Evolutionary conservation across 768 basidiomycete genomes (phyloP).

Genomic region (Mycena alexandri): DNA sequence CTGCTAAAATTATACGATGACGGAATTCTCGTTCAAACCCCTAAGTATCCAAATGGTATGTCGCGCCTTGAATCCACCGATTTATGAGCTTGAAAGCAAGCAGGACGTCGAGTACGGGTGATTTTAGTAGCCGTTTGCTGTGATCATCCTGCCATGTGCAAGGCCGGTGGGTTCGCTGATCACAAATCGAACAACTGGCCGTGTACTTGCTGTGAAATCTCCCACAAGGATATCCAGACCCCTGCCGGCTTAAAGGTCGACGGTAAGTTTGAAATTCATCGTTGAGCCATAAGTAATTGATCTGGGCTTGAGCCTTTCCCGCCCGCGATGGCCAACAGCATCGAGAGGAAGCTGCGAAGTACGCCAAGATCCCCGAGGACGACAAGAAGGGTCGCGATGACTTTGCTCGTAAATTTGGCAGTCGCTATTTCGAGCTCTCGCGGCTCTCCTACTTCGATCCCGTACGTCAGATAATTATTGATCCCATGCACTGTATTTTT

Average conservation of each 20-base stretch:
- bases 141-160: constrained; percentile 49
- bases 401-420: constrained; percentile 35
- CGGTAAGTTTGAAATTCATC: background rate
- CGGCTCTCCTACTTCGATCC: constrained; percentile 44
- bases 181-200: constrained; percentile 44
- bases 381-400: constrained; percentile 13
- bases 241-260: constrained; percentile 30
- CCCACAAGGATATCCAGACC: constrained; percentile 37
- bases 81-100: background rate
- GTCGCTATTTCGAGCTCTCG: constrained; percentile 39
- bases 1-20: constrained; percentile 6
- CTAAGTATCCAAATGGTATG: constrained; percentile 16
- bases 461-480: constrained; percentile 39
- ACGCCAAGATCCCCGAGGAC: background rate
- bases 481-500: constrained; percentile 43
- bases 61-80: too few relatives aligned
- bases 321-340: background rate
- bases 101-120: constrained; percentile 39
- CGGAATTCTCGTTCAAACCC: constrained; percentile 12
- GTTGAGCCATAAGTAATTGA: background rate
- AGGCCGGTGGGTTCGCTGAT: constrained; percentile 45
- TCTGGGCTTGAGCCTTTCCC: constrained; percentile 5
- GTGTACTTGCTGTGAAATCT: constrained; percentile 46
- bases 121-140: constrained; percentile 45
- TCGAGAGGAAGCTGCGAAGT: background rate